Percentiles rank a stretch among this genome's conserved stretches.
phyloP scores from a whole-genome alignment of 306 rosid species.

The Cucumis melo region DNA sequence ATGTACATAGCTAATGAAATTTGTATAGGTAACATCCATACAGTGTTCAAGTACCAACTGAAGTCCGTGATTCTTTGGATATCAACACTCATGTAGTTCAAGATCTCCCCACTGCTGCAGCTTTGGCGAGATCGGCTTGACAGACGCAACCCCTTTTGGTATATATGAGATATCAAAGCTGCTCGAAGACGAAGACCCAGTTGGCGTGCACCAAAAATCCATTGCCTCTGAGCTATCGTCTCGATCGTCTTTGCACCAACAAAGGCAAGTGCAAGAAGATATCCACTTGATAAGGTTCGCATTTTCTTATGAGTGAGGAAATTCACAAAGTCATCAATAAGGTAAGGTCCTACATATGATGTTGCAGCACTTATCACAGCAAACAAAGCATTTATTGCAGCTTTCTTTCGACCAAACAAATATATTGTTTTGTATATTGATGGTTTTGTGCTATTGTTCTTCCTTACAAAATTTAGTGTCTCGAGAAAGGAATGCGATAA shows the following conservation, averaged over 20 bases:
- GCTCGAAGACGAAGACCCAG: slow-evolving; percentile 75
- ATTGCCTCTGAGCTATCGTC: slow-evolving; percentile 69
- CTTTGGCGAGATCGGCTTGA: slow-evolving; percentile 65
- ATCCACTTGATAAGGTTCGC: slow-evolving; percentile 39
- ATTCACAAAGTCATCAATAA: slow-evolving; percentile 60
- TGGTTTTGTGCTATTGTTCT: slow-evolving; percentile 38
- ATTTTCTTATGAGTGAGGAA: slow-evolving; percentile 36
- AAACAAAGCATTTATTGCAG: slow-evolving; percentile 49
- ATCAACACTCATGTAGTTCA: slow-evolving; percentile 89
- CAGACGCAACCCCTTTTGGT: slow-evolving; percentile 53
- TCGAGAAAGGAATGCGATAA: slow-evolving; percentile 34
- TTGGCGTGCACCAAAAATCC: slow-evolving; percentile 79
- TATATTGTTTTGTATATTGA: slow-evolving; percentile 55
- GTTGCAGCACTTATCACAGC: slow-evolving; percentile 56
- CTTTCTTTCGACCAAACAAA: slow-evolving; percentile 50
- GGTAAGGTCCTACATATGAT: slow-evolving; percentile 87
- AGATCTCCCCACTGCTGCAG: slow-evolving; percentile 68
- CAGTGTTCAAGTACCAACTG: slow-evolving; percentile 47
- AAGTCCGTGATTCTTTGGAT: slow-evolving; percentile 77
- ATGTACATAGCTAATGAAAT: slow-evolving; percentile 58
- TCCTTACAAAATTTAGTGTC: slow-evolving; percentile 31
- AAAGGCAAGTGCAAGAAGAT: slow-evolving; percentile 53
- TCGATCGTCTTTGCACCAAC: slow-evolving; percentile 66
- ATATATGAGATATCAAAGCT: slow-evolving; percentile 53
- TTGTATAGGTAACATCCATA: slow-evolving; percentile 86